These are phyloP conservation scores for Cutaneotrichosporon mucoides DNA, from an alignment of 1,284 basidiomycete species.

Conservation along the genomic window DNA sequence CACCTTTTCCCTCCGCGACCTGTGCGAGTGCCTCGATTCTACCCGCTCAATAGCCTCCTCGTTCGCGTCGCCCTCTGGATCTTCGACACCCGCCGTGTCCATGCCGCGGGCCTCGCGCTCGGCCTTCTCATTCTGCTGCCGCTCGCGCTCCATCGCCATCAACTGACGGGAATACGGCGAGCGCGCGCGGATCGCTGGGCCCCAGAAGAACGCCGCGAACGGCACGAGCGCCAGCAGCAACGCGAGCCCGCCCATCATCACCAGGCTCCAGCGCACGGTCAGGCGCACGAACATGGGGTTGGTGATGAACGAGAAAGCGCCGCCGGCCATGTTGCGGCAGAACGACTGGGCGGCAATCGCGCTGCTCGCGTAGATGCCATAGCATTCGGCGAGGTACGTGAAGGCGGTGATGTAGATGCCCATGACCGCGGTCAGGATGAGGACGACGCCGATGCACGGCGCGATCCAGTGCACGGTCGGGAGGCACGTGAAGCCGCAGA, in stretches of 20 bases:
- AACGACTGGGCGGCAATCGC: conserved; percentile 28
- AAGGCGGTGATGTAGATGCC: conserved; percentile 38
- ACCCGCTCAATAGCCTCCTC: conserved; percentile 9
- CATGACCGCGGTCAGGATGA: conserved; percentile 13
- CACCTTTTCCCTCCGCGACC: background rate
- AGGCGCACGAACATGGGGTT: conserved; percentile 15
- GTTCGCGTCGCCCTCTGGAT: conserved; percentile 15
- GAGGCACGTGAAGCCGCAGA: conserved; percentile 44
- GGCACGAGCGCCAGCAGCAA: conserved; percentile 34
- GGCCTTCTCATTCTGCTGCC: conserved; percentile 25
- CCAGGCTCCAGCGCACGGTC: conserved; percentile 15
- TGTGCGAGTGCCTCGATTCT: background rate
- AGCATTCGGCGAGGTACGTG: conserved; percentile 30
- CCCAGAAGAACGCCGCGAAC: conserved; percentile 39
- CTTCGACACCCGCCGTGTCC: conserved; percentile 10
- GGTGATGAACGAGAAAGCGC: conserved; percentile 20
- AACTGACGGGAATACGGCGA: conserved; percentile 37
- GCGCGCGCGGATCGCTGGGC: conserved; percentile 35
- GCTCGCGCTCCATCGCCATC: conserved; percentile 39
- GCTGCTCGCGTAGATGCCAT: conserved; percentile 25
- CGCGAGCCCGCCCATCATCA: conserved; percentile 15
- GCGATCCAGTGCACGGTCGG: conserved; percentile 35
- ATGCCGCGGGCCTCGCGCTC: conserved; percentile 11
- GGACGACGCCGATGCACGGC: conserved; percentile 47
- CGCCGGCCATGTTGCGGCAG: conserved; percentile 27